Conservation (phyloP, 2,329 filamentous ascomycete genomes). For the Colletotrichum gloeosporioides region DNA sequence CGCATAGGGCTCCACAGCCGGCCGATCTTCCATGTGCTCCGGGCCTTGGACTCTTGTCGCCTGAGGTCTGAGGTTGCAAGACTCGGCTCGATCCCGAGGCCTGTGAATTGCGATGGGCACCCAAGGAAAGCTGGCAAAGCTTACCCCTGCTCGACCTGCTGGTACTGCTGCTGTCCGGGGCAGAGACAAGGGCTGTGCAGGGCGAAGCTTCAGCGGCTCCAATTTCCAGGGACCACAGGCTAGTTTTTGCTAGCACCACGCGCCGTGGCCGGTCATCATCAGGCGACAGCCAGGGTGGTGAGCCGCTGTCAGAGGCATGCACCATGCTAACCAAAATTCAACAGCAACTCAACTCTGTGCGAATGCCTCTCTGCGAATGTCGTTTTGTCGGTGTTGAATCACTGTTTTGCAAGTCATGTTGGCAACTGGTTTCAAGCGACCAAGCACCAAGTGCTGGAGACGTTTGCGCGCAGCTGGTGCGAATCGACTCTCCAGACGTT, state of each 20-base stretch:
- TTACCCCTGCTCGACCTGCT: neutral
- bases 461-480: neutral
- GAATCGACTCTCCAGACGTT: neutral
- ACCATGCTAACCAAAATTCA: neutral
- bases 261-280: neutral
- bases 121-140: neutral
- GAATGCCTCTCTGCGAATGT: no score
- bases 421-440: neutral
- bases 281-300: neutral
- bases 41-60: neutral
- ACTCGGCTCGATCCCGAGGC: neutral
- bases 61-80: neutral
- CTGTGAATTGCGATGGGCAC: neutral
- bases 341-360: neutral
- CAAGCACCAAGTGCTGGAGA: neutral
- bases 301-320: neutral
- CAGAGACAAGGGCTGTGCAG: constrained; percentile 6
- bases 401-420: neutral
- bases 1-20: neutral
- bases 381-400: neutral
- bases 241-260: neutral
- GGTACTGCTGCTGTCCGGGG: neutral
- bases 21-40: neutral
- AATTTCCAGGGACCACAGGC: neutral
- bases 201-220: constrained; percentile 10